phyloP scores from a whole-genome alignment of 495 filamentous ascomycete genomes.

The Neurospora hispaniola region DNA sequence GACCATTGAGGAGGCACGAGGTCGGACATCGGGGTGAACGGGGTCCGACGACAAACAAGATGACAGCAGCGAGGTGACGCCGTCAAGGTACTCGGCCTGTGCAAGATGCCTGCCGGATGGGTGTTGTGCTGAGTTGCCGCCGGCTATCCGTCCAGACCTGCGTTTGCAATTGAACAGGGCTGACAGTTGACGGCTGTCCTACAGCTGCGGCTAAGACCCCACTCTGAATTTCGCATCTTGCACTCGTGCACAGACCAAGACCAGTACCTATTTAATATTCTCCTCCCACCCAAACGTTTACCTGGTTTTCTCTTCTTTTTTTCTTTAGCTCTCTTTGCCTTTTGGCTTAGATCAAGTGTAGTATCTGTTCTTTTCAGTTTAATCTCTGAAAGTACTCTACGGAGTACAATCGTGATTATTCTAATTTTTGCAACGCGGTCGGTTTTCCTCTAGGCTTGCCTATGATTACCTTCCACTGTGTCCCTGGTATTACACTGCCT shows the following conservation, averaged over 20 bases:
- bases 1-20: neutral
- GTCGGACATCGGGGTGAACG: neutral
- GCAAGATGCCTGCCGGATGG: neutral
- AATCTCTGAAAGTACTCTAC: conserved; percentile 62
- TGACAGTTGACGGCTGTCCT: neutral
- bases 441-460: conserved; percentile 57
- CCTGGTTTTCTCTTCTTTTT: conserved; percentile 13
- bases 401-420: conserved; percentile 73
- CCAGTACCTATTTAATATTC: conserved; percentile 2
- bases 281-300: neutral
- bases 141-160: neutral
- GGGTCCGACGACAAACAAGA: neutral
- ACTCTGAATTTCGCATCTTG: neutral
- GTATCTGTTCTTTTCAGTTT: conserved; percentile 99
- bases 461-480: conserved; percentile 61
- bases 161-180: neutral
- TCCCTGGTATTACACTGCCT: conserved; percentile 78
- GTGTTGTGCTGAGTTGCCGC: neutral
- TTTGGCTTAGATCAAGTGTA: conserved; percentile 98
- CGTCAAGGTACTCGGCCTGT: neutral
- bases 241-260: conserved; percentile 8
- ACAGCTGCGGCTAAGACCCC: neutral
- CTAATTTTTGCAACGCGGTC: conserved; percentile 53
- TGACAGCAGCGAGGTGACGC: neutral
- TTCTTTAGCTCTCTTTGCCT: conserved; percentile 39